phyloP scores from a whole-genome alignment of 2,329 filamentous ascomycete genomes.

The Aschersonia sp. region DNA sequence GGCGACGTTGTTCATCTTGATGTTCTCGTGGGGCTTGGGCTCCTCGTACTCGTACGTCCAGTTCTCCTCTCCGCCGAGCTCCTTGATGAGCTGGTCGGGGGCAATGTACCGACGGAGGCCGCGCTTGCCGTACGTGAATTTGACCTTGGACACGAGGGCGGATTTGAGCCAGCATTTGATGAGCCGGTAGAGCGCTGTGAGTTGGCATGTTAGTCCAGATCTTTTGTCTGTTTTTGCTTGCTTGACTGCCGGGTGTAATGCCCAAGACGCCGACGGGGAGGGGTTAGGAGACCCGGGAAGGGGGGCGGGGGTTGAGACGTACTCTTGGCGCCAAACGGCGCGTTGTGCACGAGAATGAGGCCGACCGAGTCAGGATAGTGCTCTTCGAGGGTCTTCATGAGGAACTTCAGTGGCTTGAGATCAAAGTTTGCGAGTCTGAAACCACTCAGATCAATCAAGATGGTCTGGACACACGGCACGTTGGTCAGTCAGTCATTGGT shows the following conservation, averaged over 20 bases:
- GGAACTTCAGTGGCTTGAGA: conserved; percentile 83
- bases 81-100: conserved; percentile 51
- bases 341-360: conserved; percentile 74
- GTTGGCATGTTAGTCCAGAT: too few species aligned
- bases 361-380: conserved; percentile 86
- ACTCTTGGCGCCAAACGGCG: conserved; percentile 85
- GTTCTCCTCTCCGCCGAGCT: conserved; percentile 66
- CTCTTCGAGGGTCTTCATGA: conserved; percentile 91
- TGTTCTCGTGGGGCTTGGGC: conserved; percentile 57
- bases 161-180: conserved; percentile 85
- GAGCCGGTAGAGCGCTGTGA: conserved; percentile 68
- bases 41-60: conserved; percentile 70
- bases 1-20: conserved; percentile 44
- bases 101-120: conserved; percentile 63
- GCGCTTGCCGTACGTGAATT: conserved; percentile 65
- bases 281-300: neutral
- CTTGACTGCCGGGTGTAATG: neutral
- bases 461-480: conserved; percentile 27
- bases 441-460: conserved; percentile 55
- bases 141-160: conserved; percentile 74
- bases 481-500: conserved; percentile 9
- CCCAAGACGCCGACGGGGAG: neutral
- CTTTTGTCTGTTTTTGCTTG: neutral
- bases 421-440: conserved; percentile 89
- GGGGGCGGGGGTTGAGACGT: conserved; percentile 14